Conservation (phyloP, 257 asterid genomes). For the Nicotiana sylvestris region DNA sequence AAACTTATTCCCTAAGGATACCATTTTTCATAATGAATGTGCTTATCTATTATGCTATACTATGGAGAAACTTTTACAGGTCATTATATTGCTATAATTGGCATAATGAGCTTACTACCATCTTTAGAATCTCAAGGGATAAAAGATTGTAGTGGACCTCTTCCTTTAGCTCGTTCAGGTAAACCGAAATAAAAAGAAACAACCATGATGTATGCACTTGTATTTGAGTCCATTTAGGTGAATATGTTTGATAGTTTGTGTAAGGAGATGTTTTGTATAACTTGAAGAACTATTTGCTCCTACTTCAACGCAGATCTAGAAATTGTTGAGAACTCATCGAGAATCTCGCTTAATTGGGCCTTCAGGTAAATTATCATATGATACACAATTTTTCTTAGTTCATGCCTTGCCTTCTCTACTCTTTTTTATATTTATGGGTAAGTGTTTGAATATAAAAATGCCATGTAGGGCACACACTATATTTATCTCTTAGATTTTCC, state of each 20-base stretch:
- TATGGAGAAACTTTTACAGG: not conserved
- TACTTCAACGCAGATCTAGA: not conserved
- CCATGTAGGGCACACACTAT: too few relatives aligned
- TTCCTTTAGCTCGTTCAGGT: not conserved
- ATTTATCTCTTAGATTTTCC: too few relatives aligned
- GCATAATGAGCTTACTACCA: too few relatives aligned
- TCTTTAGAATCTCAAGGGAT: too few relatives aligned
- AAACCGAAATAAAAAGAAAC: not conserved
- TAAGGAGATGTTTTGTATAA: not conserved
- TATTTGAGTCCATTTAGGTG: not conserved
- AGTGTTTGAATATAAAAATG: too few relatives aligned
- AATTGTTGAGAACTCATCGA: not conserved
- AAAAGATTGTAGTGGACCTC: too few relatives aligned
- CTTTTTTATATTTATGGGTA: too few relatives aligned
- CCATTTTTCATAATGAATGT: not conserved
- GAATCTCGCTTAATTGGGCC: not conserved
- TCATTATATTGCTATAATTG: too few relatives aligned
- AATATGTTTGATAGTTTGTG: not conserved
- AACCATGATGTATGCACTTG: not conserved
- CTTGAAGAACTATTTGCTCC: not conserved
- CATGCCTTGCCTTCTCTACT: too few relatives aligned
- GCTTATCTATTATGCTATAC: not conserved
- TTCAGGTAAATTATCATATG: too few relatives aligned
- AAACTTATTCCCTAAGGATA: not conserved
- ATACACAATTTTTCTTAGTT: too few relatives aligned